Base-by-base conservation (phyloP, 2,329 filamentous ascomycete species). In the Plenodomus lindquistii region DNA sequence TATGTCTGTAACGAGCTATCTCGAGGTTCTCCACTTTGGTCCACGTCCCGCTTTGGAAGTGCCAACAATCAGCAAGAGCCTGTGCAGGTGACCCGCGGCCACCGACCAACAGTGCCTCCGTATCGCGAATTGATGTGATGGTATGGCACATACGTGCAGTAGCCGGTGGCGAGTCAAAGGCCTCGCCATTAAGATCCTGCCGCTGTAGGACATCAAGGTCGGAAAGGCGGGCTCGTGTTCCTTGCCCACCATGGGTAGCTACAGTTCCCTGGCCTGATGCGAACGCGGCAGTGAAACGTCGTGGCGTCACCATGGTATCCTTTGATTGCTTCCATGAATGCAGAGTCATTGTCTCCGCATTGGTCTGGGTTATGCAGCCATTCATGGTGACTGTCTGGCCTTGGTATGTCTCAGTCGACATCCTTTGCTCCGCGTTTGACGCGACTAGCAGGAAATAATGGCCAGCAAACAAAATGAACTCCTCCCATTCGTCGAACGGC, bases 401-500 rank as follows among this genome's bases (percentile, higher is more conserved):
- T 18, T 37, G 35, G 41, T 36, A 27, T 35, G 54, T 38, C 37
- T 54, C 50, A 42, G 44, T 51, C 37, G 56, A 42, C 24, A 38
- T 29, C 51, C 39, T 34, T 46, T 48, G 39, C 43, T 56, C 53
- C 45, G 51, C 54, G 60, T 73, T 83, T 36, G 75, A 79, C 13
- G 90, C 89, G 17, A 84, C 78, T 8, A 96, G 78, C 37, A 97
- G 74, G 59, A 92, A 88, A 71, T 96, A 96, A 71, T 97, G 92
- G 27, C 85, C 85, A 2, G 83, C 85, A 69, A 95, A 96, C 1
- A 96, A 77, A 2, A 88, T 85, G 66, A 97, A 91, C 63, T 97
- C 93, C 71, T 97, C 93, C 91, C 91, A 96, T 72, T 97, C 92
- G 69, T 97, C 93, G 66, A 97, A 97, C 1, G 87, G 85, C 65